Base-by-base conservation (phyloP, 2,329 filamentous ascomycete species). In the Pseudopyricularia cyperi region DNA sequence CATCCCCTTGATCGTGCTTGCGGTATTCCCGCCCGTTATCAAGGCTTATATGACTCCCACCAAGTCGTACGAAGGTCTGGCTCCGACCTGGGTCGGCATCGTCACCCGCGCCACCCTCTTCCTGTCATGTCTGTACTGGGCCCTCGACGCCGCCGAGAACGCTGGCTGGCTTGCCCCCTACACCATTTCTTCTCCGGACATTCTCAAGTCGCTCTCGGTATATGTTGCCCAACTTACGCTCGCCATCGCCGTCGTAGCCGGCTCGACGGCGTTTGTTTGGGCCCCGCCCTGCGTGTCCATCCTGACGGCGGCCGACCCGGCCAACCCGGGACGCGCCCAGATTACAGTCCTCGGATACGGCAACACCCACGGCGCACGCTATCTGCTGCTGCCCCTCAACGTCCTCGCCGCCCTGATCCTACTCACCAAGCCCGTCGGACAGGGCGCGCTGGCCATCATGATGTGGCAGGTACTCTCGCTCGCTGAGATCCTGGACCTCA, bases 381-480 rank as follows among this genome's bases (percentile, higher is more conserved):
- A 94, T 68, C 83, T 95, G 58, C 73, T 97, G 33, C 76, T 97
- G 7, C 78, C 89, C 3, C 73, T 88, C 57, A 89, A 90, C 63
- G 82, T 94, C 66, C 75, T 88, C 26, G 75, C 87, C 8, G 85
- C 82, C 1, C 80, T 89, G 53, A 79, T 89, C 52, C 75, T 96
- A 7, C 76, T 97, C 26, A 86, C 91, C 56, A 97, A 97, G 65
- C 93, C 93, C 15, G 94, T 98, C 87, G 93, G 93, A 50, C 83
- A 83, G 53, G 90, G 89, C 49, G 82, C 89, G 1, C 77, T 97
- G 50, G 86, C 80, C 7, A 73, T 97, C 50, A 81, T 93, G 66
- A 72, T 89, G 55, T 91, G 90, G 82, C 91, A 96, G 68, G 82
- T 95, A 44, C 80, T 98, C 55, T 89, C 88, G 11, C 77, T 85